Base-by-base conservation (phyloP, 2,329 filamentous ascomycete genomes). In the Fusarium oligoseptatum region DNA sequence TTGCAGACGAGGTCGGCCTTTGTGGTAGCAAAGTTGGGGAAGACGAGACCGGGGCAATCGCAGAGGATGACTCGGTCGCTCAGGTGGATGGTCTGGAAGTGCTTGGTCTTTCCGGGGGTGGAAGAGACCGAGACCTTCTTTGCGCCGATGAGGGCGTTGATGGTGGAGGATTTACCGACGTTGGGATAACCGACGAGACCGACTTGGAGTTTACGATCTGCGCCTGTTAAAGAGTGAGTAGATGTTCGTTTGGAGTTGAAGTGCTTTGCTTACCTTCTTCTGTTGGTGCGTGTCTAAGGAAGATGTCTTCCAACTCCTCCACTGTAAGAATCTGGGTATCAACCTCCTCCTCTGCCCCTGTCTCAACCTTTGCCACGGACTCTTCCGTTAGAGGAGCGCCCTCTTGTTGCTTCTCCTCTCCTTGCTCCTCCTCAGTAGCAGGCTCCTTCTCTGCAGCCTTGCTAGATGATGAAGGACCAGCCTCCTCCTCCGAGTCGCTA, bases 41-140 rank as follows among this genome's bases (percentile, higher is more conserved):
- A 98, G 2, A 99, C 97, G 22, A 99, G 92, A 92, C 97, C 97
- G 11, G 97, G 97, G 81, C 97, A 99, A 91, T 99, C 97, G 84
- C 97, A 98, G 8, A 99, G 90, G 56, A 98, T 90, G 72, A 99
- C 95, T 68, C 92, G 91, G 1, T 97, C 93, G 68, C 94, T 97
- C 36, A 99, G 90, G 81, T 98, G 95, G 68, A 99, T 97, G 1
- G 97, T 99, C 84, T 99, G 97, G 86, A 99, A 99, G 80, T 99
- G 97, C 87, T 99, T 99, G 15, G 97, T 99, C 86, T 99, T 99
- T 82, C 97, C 97, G 5, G 97, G 97, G 1, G 97, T 99, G 15
- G 96, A 93, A 17, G 97, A 99, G 43, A 99, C 97, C 0, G 96
- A 98, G 7, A 99, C 97, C 85, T 98, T 99, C 87, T 98, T 99